These are phyloP conservation scores for Alternaria atra DNA, from an alignment of 2,329 filamentous ascomycete genomes.

Conservation along the genomic window DNA sequence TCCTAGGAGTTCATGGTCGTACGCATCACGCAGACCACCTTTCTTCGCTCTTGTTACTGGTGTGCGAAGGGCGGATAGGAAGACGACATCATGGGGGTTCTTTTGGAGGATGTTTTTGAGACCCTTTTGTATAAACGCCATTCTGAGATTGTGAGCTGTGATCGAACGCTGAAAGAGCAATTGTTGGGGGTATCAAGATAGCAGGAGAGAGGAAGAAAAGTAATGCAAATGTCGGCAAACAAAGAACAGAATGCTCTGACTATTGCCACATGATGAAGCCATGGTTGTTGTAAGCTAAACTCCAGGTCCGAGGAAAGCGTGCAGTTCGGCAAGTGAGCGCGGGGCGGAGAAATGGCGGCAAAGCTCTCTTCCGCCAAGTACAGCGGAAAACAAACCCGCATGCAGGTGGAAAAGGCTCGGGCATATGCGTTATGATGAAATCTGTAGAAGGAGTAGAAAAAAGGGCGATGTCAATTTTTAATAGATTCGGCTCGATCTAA, in stretches of 20 bases:
- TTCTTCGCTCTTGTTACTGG: constrained; percentile 85
- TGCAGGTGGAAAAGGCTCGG: constrained; percentile 17
- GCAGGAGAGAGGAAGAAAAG: not conserved
- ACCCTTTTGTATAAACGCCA: constrained; percentile 66
- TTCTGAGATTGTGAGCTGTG: constrained; percentile 29
- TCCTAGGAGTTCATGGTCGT: constrained; percentile 87
- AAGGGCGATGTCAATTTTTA: not conserved
- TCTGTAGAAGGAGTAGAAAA: not conserved
- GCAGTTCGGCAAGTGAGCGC: constrained; percentile 48
- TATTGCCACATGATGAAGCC: constrained; percentile 25
- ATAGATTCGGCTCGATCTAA: not conserved
- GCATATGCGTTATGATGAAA: constrained; percentile 8
- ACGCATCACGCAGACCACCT: constrained; percentile 84
- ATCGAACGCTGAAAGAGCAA: constrained; percentile 24
- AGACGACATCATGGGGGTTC: constrained; percentile 80
- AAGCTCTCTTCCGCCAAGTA: constrained; percentile 37
- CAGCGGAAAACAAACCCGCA: constrained; percentile 20
- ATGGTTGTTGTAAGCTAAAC: constrained; percentile 37
- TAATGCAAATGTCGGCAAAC: constrained; percentile 2
- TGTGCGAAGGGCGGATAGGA: constrained; percentile 89
- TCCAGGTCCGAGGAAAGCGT: constrained; percentile 30
- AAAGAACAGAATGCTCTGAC: constrained; percentile 11
- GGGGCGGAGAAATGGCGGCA: constrained; percentile 35
- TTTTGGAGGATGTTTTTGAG: constrained; percentile 81
- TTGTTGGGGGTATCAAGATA: constrained; percentile 10